These are phyloP conservation scores for Paramarasmius palmivorus DNA, from an alignment of 1,284 basidiomycete genomes.

Conservation along the genomic window DNA sequence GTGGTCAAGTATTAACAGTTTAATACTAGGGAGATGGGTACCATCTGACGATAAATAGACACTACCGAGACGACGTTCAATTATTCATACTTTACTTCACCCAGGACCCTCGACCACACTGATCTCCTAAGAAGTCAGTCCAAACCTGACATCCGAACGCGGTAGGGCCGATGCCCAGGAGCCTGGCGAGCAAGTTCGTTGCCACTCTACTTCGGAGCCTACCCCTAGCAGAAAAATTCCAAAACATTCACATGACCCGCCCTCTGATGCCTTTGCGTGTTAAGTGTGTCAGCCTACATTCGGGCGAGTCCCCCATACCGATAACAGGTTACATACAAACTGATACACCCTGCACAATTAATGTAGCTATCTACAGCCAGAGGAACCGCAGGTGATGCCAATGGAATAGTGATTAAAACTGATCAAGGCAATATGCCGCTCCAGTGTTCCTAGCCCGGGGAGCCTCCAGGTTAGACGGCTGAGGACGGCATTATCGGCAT, in stretches of 20 bases:
- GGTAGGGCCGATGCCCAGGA: neutral
- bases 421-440: neutral
- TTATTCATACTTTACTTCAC: too few species aligned
- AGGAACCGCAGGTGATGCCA: neutral
- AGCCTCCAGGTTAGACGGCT: too few species aligned
- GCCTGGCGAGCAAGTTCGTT: neutral
- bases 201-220: neutral
- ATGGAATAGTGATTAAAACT: neutral
- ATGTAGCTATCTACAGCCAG: neutral
- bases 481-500: slow-evolving; percentile 18
- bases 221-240: neutral
- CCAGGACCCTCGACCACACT: neutral
- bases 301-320: neutral
- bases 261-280: neutral
- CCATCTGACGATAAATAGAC: too few species aligned
- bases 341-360: neutral
- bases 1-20: too few species aligned
- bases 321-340: neutral
- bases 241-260: neutral
- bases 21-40: too few species aligned
- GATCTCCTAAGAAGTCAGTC: neutral
- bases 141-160: neutral
- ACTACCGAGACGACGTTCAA: too few species aligned
- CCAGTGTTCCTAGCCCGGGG: neutral
- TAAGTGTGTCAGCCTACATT: neutral